Conservation (phyloP, 2,329 filamentous ascomycete genomes). For the Didymella sp. region DNA sequence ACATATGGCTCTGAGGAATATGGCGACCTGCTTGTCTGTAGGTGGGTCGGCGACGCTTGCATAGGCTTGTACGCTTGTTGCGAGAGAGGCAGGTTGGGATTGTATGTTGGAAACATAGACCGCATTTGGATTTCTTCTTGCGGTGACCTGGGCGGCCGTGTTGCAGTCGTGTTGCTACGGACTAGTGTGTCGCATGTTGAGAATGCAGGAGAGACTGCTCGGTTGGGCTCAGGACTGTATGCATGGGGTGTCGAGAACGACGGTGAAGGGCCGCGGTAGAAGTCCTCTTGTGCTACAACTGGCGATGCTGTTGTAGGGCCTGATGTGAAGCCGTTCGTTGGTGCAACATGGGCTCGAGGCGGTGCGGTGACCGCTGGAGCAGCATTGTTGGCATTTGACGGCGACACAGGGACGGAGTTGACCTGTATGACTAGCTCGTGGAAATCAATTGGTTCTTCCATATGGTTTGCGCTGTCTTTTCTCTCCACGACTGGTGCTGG, state of each 20-base stretch:
- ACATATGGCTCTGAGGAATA: slow-evolving; percentile 62
- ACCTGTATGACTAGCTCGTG: slow-evolving; percentile 51
- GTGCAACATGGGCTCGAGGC: slow-evolving; percentile 38
- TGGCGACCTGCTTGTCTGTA: slow-evolving; percentile 71
- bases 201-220: slow-evolving; percentile 46
- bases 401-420: slow-evolving; percentile 47
- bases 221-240: slow-evolving; percentile 39
- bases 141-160: slow-evolving; percentile 34
- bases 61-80: slow-evolving; percentile 75
- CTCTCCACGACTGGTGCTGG: slow-evolving; percentile 41
- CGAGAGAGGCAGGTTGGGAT: slow-evolving; percentile 69
- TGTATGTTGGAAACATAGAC: slow-evolving; percentile 80
- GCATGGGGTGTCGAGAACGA: slow-evolving; percentile 16
- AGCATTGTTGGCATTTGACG: slow-evolving; percentile 35
- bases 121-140: slow-evolving; percentile 59
- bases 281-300: slow-evolving; percentile 26
- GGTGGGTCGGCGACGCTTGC: slow-evolving; percentile 67
- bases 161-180: slow-evolving; percentile 47
- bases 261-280: slow-evolving; percentile 30
- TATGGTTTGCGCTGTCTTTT: slow-evolving; percentile 41
- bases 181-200: slow-evolving; percentile 48
- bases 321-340: slow-evolving; percentile 31
- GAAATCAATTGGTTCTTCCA: slow-evolving; percentile 44
- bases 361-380: slow-evolving; percentile 34
- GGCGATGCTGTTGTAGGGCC: slow-evolving; percentile 32